phyloP scores from a whole-genome alignment of 805 yeast species.

The Sugiyamaella lignohabitans region DNA sequence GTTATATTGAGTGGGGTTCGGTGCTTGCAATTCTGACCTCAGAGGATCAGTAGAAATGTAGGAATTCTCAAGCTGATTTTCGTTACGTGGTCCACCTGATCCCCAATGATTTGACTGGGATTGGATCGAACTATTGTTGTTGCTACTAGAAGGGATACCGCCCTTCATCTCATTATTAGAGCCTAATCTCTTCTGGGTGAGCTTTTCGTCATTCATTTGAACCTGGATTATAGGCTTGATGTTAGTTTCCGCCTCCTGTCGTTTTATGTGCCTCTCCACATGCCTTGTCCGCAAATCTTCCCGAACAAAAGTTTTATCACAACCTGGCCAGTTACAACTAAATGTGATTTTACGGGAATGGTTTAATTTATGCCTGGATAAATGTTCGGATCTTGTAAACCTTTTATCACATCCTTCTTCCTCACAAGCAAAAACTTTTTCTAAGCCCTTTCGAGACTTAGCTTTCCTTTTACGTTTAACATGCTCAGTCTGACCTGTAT shows the following conservation, averaged over 20 bases:
- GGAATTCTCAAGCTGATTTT: too few relatives aligned
- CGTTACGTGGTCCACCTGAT: too few relatives aligned
- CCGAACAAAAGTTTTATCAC: conserved; percentile 31
- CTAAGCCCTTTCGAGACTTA: conserved; percentile 26
- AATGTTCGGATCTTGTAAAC: conserved; percentile 27
- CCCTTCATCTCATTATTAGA: background rate
- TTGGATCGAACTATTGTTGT: background rate
- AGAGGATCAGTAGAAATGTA: background rate
- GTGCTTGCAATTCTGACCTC: background rate
- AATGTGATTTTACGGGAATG: conserved; percentile 32
- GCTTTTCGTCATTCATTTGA: background rate
- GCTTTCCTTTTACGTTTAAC: conserved; percentile 3
- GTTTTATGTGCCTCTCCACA: background rate
- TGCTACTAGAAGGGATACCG: background rate
- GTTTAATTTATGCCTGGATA: conserved; percentile 27
- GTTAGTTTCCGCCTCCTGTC: background rate
- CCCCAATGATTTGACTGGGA: background rate
- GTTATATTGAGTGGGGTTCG: background rate
- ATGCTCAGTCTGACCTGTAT: background rate
- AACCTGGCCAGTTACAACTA: conserved; percentile 30
- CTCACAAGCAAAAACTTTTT: conserved; percentile 26
- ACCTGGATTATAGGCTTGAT: background rate
- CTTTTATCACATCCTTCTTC: conserved; percentile 21
- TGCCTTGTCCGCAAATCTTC: conserved; percentile 32
- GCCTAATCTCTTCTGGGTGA: background rate